Conservation (phyloP, 768 basidiomycete genomes). For the Panaeolus cyanescens region DNA sequence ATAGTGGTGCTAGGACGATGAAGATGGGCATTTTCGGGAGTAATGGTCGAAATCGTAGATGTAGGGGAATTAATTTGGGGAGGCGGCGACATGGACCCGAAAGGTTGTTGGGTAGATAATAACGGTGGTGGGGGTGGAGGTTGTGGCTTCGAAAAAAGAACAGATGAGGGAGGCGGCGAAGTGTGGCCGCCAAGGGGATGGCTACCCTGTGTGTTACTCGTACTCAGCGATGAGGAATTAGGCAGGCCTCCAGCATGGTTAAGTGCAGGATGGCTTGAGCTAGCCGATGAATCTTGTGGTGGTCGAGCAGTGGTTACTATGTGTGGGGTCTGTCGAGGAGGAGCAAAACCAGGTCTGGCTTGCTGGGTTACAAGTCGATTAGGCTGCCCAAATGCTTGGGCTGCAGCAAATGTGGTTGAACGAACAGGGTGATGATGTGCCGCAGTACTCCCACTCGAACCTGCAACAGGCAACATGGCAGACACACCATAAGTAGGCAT, state of each 20-base stretch:
- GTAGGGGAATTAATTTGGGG: slow-evolving; percentile 9
- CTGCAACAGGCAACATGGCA: background rate
- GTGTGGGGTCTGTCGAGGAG: slow-evolving; percentile 15
- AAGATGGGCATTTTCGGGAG: slow-evolving; percentile 13
- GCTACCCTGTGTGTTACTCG: slow-evolving; percentile 4
- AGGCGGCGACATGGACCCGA: slow-evolving; percentile 4
- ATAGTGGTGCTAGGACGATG: slow-evolving; percentile 10
- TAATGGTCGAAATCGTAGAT: slow-evolving; percentile 15
- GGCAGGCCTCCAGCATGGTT: slow-evolving; percentile 4
- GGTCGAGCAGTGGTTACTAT: slow-evolving; percentile 19
- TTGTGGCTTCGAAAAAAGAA: slow-evolving; percentile 14
- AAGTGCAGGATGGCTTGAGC: background rate
- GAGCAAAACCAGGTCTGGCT: background rate
- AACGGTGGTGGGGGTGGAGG: slow-evolving; percentile 7
- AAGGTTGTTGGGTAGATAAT: slow-evolving; percentile 5
- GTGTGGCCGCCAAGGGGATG: background rate
- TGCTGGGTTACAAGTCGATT: slow-evolving; percentile 3
- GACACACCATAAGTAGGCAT: background rate
- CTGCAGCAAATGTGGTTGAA: slow-evolving; percentile 7
- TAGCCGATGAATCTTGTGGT: slow-evolving; percentile 5
- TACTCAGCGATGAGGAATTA: slow-evolving; percentile 10
- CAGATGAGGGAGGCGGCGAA: slow-evolving; percentile 17
- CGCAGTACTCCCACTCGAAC: background rate
- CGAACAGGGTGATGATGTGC: slow-evolving; percentile 3
- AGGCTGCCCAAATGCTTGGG: slow-evolving; percentile 2